phyloP scores from a whole-genome alignment of 2,329 filamentous ascomycete genomes.

The Sphaerostilbella broomeana region DNA sequence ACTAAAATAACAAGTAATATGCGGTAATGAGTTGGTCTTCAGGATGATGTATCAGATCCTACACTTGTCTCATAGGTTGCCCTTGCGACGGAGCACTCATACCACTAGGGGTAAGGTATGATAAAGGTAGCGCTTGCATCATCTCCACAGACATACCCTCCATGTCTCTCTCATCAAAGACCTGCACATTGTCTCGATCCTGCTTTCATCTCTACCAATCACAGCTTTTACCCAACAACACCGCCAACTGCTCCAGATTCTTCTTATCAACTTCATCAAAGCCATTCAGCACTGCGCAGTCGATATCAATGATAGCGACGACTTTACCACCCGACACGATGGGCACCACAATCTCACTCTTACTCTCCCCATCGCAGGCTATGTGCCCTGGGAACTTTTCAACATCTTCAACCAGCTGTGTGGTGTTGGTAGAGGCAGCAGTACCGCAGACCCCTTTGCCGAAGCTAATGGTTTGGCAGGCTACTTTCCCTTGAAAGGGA shows the following conservation, averaged over 20 bases:
- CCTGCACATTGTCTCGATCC: too few relatives aligned
- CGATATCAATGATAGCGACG: constrained; percentile 73
- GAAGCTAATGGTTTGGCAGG: constrained; percentile 71
- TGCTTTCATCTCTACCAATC: constrained; percentile 54
- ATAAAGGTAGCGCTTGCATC: too few relatives aligned
- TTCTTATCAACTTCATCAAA: constrained; percentile 63
- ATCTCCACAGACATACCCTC: too few relatives aligned
- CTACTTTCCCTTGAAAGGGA: constrained; percentile 73
- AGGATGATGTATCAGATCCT: too few relatives aligned
- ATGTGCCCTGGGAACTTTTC: constrained; percentile 73
- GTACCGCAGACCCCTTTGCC: constrained; percentile 69
- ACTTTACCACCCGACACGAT: constrained; percentile 47
- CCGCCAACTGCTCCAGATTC: constrained; percentile 60
- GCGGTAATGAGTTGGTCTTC: too few relatives aligned
- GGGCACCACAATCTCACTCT: constrained; percentile 78
- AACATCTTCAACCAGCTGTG: constrained; percentile 65
- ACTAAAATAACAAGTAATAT: too few relatives aligned
- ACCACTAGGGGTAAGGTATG: too few relatives aligned
- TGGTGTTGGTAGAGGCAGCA: constrained; percentile 53
- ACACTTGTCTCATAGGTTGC: too few relatives aligned
- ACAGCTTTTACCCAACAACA: constrained; percentile 51
- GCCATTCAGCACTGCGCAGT: constrained; percentile 60
- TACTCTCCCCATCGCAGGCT: constrained; percentile 68
- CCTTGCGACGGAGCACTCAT: too few relatives aligned
- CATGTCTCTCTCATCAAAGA: too few relatives aligned